Evolutionary conservation across 768 basidiomycete species (phyloP).

Genomic region (Omphalotus guepiniiformis): DNA sequence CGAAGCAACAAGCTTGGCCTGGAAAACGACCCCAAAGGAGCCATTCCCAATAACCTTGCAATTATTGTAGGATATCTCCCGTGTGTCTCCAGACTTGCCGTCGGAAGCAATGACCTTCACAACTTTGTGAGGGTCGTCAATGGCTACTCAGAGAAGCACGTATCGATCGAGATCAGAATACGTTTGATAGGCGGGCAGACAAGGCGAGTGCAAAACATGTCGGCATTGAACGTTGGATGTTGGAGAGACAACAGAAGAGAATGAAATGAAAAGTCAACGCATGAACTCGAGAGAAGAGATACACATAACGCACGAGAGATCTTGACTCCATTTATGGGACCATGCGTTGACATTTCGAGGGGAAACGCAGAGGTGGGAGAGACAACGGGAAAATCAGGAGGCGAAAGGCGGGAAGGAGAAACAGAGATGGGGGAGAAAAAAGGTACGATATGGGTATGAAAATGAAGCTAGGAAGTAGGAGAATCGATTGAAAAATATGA

Average conservation of each 20-base stretch:
- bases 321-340: slow-evolving; percentile 85
- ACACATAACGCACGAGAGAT: slow-evolving; percentile 64
- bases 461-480: not conserved
- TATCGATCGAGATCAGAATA: slow-evolving; percentile 32
- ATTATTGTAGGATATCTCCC: slow-evolving; percentile 90
- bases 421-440: not conserved
- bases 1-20: slow-evolving; percentile 77
- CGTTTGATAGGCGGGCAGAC: slow-evolving; percentile 22
- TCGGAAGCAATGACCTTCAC: slow-evolving; percentile 94
- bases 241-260: slow-evolving; percentile 11
- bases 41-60: slow-evolving; percentile 99
- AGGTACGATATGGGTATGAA: not conserved
- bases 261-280: slow-evolving; percentile 8
- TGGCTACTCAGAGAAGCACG: slow-evolving; percentile 44
- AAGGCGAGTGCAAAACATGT: slow-evolving; percentile 10
- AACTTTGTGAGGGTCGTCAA: slow-evolving; percentile 96
- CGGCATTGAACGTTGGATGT: slow-evolving; percentile 13
- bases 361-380: slow-evolving; percentile 1
- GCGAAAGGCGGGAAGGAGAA: slow-evolving; percentile 1
- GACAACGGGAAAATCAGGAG: slow-evolving; percentile 5
- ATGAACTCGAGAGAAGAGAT: slow-evolving; percentile 16
- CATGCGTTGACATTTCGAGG: slow-evolving; percentile 63
- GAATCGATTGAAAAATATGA: not conserved
- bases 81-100: slow-evolving; percentile 87
- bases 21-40: slow-evolving; percentile 98